Base-by-base conservation (phyloP, 352 stramenopile genomes). In the Bremia lactucae region DNA sequence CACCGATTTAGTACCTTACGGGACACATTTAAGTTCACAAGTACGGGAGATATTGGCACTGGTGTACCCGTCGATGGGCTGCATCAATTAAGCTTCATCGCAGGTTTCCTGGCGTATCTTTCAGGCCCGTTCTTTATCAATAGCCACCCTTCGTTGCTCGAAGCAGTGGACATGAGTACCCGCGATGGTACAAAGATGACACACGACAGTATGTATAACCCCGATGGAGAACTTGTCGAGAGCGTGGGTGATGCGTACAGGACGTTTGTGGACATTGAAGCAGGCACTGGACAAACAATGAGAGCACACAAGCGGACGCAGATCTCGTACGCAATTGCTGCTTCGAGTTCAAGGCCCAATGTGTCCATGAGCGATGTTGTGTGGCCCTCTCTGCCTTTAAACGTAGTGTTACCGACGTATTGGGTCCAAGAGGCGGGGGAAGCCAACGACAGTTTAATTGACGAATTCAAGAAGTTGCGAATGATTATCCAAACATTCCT, bases 61-160 rank as follows among this genome's bases (percentile, higher is more conserved):
- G 76, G 59, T 6, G 52, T 66, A 42, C 76, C 76, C 0, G 61
- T 88, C 8, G 52, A 88, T 33, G 76, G 76, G 16, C 46, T 88
- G 25, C 76, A 86, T 42, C 56, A 67, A 34, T 34, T 83, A 35
- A 70, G 64, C 39, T 88, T 86, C 48, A 60, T 68, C 44, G 65
- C 49, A 18, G 76, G 76, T 37, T 83, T 88, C 49, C 34, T 86
- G 14, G 65, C 71, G 35, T 88, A 73, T 43, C 49, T 88, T 37
- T 88, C 76, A 28, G 79, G 65, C 21, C 72, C 76, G 15, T 52
- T 85, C 46, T 88, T 71, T 42, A 46, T 88, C n/a, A 80, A 67
- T 42, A 70, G 71, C 4, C 52, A 85, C 50, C 50, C 49, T 10
- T 62, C 62, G 13, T 35, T 88, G 15, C 49, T 62, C 0, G 46